Percentiles rank a stretch among this genome's conserved stretches.
Conservation (phyloP, 805 yeast genomes). For the Nakazawaea ernobii region DNA sequence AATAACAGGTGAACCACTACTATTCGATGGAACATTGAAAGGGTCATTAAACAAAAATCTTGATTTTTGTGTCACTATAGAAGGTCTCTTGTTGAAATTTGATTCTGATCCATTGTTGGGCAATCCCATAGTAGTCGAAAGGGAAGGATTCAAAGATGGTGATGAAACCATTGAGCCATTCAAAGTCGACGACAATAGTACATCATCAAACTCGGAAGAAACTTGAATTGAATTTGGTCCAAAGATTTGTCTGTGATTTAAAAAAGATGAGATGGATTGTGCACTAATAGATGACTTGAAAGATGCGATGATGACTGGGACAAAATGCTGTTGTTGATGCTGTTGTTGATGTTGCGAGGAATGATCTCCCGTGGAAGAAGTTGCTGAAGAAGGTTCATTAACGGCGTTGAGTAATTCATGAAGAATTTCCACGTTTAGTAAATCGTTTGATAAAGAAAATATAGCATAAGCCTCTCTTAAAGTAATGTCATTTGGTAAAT, state of each 20-base stretch:
- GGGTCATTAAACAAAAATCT: slow-evolving; percentile 69
- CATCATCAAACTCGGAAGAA: slow-evolving; percentile 36
- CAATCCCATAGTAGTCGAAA: neutral
- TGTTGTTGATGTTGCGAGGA: slow-evolving; percentile 13
- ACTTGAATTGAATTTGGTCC: slow-evolving; percentile 41
- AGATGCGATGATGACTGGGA: slow-evolving; percentile 36
- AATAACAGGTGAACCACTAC: slow-evolving; percentile 13
- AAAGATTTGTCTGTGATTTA: slow-evolving; percentile 38
- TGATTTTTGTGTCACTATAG: slow-evolving; percentile 55
- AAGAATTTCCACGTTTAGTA: slow-evolving; percentile 41
- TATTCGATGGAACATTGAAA: slow-evolving; percentile 22
- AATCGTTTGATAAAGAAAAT: slow-evolving; percentile 66
- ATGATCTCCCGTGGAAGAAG: slow-evolving; percentile 14
- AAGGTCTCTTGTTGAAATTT: slow-evolving; percentile 38
- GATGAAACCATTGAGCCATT: slow-evolving; percentile 13
- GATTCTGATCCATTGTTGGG: slow-evolving; percentile 2
- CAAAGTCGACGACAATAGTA: slow-evolving; percentile 9
- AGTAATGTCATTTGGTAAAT: slow-evolving; percentile 59
- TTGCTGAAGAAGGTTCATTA: slow-evolving; percentile 7
- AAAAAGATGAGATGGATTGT: slow-evolving; percentile 33
- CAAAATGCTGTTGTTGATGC: slow-evolving; percentile 9
- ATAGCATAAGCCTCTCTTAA: slow-evolving; percentile 62
- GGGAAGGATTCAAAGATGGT: slow-evolving; percentile 9
- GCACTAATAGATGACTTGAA: slow-evolving; percentile 40
- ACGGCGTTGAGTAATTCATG: slow-evolving; percentile 21